phyloP scores from a whole-genome alignment of 2,329 filamentous ascomycete species.

The Colletotrichum lini region DNA sequence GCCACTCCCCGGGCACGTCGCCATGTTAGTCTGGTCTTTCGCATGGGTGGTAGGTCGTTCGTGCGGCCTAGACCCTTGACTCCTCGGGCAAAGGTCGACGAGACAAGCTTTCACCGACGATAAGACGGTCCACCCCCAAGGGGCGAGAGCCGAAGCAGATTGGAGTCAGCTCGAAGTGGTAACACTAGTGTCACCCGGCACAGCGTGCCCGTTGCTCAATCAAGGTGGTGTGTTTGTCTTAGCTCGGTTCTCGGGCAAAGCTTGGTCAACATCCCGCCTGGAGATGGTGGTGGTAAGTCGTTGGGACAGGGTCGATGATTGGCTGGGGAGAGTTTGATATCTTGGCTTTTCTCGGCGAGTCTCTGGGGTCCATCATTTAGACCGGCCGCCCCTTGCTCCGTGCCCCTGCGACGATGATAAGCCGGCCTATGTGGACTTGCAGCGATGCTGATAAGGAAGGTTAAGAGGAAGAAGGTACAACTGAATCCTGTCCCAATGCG shows the following conservation, averaged over 20 bases:
- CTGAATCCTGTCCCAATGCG: not conserved
- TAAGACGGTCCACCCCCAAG: slow-evolving; percentile 16
- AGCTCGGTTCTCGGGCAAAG: slow-evolving; percentile 2
- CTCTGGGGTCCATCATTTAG: not conserved
- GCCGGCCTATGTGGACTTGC: not conserved
- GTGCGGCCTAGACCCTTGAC: slow-evolving; percentile 26
- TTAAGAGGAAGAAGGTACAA: not conserved
- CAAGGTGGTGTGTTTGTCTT: slow-evolving; percentile 2
- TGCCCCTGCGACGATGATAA: slow-evolving; percentile 26
- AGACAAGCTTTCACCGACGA: slow-evolving; percentile 36
- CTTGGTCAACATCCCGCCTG: not conserved
- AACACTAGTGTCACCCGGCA: slow-evolving; percentile 27
- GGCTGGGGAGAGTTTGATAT: slow-evolving; percentile 26
- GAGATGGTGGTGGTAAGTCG: not conserved
- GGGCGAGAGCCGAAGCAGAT: slow-evolving; percentile 9
- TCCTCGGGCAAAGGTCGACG: slow-evolving; percentile 1
- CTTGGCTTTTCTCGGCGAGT: slow-evolving; percentile 35
- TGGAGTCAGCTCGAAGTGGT: slow-evolving; percentile 8
- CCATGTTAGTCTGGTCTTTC: slow-evolving; percentile 5
- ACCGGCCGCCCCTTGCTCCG: slow-evolving; percentile 20
- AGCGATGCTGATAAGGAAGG: slow-evolving; percentile 17
- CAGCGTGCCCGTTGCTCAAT: slow-evolving; percentile 14
- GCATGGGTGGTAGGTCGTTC: not conserved
- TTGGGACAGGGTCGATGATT: slow-evolving; percentile 9
- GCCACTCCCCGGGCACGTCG: slow-evolving; percentile 11